Conservation (phyloP, 306 rosid genomes). For the Malus fusca region DNA sequence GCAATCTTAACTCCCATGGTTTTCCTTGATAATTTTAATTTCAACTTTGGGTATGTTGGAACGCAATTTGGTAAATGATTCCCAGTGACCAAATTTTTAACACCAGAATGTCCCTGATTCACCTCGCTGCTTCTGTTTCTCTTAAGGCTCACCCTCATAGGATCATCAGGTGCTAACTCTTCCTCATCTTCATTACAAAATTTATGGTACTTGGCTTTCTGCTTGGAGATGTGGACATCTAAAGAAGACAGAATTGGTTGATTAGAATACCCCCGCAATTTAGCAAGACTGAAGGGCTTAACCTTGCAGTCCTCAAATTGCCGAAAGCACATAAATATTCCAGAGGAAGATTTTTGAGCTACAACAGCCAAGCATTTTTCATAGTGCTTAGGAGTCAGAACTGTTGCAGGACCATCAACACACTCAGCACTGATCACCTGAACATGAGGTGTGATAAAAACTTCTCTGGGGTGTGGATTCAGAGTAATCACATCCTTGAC, state of each 20-base stretch:
- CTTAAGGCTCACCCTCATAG: conserved; percentile 28
- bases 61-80: conserved; percentile 26
- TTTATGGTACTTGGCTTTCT: conserved; percentile 27
- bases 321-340: conserved; percentile 54
- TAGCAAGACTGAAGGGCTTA: conserved; percentile 59
- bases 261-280: conserved; percentile 59
- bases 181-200: conserved; percentile 31
- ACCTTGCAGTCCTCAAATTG: conserved; percentile 56
- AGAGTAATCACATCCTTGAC: conserved; percentile 44
- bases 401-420: conserved; percentile 66
- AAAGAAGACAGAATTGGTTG: conserved; percentile 54
- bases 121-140: conserved; percentile 34
- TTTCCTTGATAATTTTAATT: conserved; percentile 46
- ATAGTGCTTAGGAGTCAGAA: conserved; percentile 71
- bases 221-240: conserved; percentile 30
- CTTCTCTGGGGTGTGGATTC: conserved; percentile 59
- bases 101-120: conserved; percentile 25
- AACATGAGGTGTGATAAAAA: conserved; percentile 75
- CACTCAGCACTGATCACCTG: conserved; percentile 81
- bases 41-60: conserved; percentile 50
- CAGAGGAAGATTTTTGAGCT: conserved; percentile 32
- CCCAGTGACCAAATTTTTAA: conserved; percentile 14
- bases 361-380: conserved; percentile 40
- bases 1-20: conserved; percentile 29
- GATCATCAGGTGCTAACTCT: conserved; percentile 34